Conservation (phyloP, 352 stramenopile genomes). For the Globisporangium takayamanum region DNA sequence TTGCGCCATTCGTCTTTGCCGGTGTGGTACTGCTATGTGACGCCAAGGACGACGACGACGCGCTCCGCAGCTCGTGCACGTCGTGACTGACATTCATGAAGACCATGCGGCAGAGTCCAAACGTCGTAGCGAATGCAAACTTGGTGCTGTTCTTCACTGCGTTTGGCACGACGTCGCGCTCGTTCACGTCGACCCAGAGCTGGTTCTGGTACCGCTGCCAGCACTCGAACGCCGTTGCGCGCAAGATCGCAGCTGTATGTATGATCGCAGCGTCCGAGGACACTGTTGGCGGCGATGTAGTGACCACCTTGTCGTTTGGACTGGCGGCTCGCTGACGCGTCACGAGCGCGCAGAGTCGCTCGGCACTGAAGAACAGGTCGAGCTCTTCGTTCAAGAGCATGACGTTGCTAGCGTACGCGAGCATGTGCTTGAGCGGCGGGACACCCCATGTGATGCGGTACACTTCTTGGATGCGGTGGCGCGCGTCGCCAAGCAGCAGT, state of each 20-base stretch:
- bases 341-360: slow-evolving; percentile 11
- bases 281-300: neutral
- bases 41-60: neutral
- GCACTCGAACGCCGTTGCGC: slow-evolving; percentile 43
- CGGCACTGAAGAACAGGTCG: slow-evolving; percentile 54
- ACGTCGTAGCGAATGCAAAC: slow-evolving; percentile 32
- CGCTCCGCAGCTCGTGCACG: slow-evolving; percentile 23
- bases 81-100: slow-evolving; percentile 56
- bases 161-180: slow-evolving; percentile 43
- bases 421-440: slow-evolving; percentile 35
- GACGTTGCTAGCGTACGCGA: slow-evolving; percentile 48
- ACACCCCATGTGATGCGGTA: slow-evolving; percentile 58
- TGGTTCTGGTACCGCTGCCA: slow-evolving; percentile 82
- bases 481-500: slow-evolving; percentile 17
- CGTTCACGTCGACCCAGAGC: slow-evolving; percentile 54
- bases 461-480: slow-evolving; percentile 58
- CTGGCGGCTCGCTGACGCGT: neutral
- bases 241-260: slow-evolving; percentile 22
- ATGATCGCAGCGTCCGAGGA: slow-evolving; percentile 18
- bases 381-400: slow-evolving; percentile 59
- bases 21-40: neutral
- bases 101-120: slow-evolving; percentile 44
- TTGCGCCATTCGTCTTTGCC: slow-evolving; percentile 4
- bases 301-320: neutral
- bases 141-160: slow-evolving; percentile 54